These are phyloP conservation scores for Colletotrichum tropicicola DNA, from an alignment of 2,329 filamentous ascomycete genomes.

Conservation along the genomic window DNA sequence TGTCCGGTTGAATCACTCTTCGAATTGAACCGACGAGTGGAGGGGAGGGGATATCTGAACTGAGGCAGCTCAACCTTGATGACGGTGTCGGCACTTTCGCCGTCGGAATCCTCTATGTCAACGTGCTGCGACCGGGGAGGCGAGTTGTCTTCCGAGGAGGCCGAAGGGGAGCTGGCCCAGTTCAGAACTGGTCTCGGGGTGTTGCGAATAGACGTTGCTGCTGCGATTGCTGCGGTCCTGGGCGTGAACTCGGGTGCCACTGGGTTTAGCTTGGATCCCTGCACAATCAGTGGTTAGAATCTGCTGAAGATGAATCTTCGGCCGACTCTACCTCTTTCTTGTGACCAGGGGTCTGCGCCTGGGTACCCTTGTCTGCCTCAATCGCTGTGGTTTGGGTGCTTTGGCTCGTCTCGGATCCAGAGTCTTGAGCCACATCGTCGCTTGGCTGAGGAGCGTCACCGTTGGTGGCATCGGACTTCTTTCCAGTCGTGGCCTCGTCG, in stretches of 20 bases:
- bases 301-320: conserved; percentile 35
- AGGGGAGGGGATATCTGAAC: conserved; percentile 6
- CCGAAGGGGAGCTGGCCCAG: conserved; percentile 24
- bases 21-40: conserved; percentile 12
- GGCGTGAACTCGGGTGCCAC: conserved; percentile 65
- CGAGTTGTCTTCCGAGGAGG: conserved; percentile 1
- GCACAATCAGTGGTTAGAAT: conserved; percentile 50
- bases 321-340: conserved; percentile 60
- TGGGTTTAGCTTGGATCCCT: conserved; percentile 65
- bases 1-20: conserved; percentile 20
- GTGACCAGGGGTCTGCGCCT: conserved; percentile 43
- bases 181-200: neutral
- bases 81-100: conserved; percentile 13
- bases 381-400: conserved; percentile 34
- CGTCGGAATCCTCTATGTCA: neutral
- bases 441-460: conserved; percentile 47
- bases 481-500: neutral
- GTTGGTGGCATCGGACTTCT: conserved; percentile 40
- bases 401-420: conserved; percentile 24
- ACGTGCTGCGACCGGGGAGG: neutral
- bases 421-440: conserved; percentile 36
- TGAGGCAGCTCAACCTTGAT: conserved; percentile 12
- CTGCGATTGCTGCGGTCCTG: conserved; percentile 36
- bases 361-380: conserved; percentile 32
- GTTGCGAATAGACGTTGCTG: conserved; percentile 10